Evolutionary conservation across 805 yeast species (phyloP), one percentile per base, ranked within the genome.

Genomic region (Cyberlindnera sargentensis): DNA sequence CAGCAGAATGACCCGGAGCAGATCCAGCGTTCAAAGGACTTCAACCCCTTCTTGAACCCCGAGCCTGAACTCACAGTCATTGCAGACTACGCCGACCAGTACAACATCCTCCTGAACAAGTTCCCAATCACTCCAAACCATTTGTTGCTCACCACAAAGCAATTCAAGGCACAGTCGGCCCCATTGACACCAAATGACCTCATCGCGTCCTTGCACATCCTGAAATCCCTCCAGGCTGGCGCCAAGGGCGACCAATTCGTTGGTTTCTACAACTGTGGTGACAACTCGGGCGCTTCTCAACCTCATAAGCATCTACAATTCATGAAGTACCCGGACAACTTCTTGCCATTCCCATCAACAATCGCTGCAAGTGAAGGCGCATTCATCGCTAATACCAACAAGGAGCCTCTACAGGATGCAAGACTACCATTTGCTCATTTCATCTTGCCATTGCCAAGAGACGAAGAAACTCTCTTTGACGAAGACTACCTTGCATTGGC

Each of bases 221-320:
- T 91, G 47, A 58, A 62, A 11, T 65, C 64, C 15, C 65, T 84
- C 41, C 76, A 78, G 53, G 46, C 54, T 8, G 52, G 47, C 5
- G 62, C 63, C 40, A 47, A 60, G 24, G 67, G 64, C 28, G 64
- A 65, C 32, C 71, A 75, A 44, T 82, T 85, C 71, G 70, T 90
- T 60, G 89, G 89, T 0, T 91, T 91, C 63, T 91, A 78, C 72
- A 91, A 91, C 63, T 80, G 87, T 57, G 99, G 99, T 6, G 78
- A 80, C 20, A 73, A 78, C 52, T 79, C 95, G 48, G 99, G 98
- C 2, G 95, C 96, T n/a, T 88, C 96, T 0, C 93, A 89, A 57
- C 82, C 85, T 39, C 99, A 91, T 66, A 88, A 86, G 60, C 99
- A 91, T 64, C 64, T 93, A 49, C 99, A 93, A 64, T 80, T 90